These are phyloP conservation scores for Trichoderma endophyticum DNA, from an alignment of 2,329 filamentous ascomycete species.

Conservation along the genomic window DNA sequence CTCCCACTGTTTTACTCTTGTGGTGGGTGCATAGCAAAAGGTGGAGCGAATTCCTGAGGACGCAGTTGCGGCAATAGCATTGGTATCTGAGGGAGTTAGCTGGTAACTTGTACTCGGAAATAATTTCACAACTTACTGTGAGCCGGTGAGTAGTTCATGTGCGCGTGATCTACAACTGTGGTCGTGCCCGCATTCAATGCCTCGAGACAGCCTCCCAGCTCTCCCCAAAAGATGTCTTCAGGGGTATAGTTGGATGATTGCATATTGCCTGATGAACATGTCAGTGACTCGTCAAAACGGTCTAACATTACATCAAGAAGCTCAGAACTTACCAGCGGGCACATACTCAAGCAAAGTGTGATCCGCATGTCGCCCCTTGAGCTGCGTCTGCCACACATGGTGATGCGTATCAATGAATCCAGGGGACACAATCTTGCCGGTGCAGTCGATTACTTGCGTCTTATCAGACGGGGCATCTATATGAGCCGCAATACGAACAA, in stretches of 20 bases:
- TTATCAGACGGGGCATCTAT: not conserved
- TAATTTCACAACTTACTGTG: not conserved
- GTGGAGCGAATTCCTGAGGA: conserved; percentile 45
- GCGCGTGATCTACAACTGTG: conserved; percentile 26
- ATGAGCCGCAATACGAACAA: not conserved
- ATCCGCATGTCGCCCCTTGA: conserved; percentile 24
- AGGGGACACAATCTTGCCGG: conserved; percentile 38
- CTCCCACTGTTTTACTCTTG: conserved; percentile 30
- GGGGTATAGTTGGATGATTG: conserved; percentile 12
- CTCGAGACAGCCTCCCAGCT: conserved; percentile 40
- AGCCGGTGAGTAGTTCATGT: conserved; percentile 17
- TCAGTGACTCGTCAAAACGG: not conserved
- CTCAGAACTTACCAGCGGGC: not conserved
- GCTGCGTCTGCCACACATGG: conserved; percentile 43
- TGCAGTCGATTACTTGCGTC: conserved; percentile 31
- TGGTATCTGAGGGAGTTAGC: conserved; percentile 16
- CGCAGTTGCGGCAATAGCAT: conserved; percentile 18
- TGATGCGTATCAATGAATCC: conserved; percentile 45
- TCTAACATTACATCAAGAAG: not conserved
- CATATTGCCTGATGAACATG: not conserved
- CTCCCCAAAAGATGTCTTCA: conserved; percentile 47
- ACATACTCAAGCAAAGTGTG: conserved; percentile 8
- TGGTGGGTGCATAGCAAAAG: conserved; percentile 40
- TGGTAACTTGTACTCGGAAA: not conserved
- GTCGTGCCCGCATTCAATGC: conserved; percentile 42